Percentiles rank a stretch among this genome's conserved stretches.
Conservation (phyloP, 352 stramenopile species). For the Globisporangium camurandrum region DNA sequence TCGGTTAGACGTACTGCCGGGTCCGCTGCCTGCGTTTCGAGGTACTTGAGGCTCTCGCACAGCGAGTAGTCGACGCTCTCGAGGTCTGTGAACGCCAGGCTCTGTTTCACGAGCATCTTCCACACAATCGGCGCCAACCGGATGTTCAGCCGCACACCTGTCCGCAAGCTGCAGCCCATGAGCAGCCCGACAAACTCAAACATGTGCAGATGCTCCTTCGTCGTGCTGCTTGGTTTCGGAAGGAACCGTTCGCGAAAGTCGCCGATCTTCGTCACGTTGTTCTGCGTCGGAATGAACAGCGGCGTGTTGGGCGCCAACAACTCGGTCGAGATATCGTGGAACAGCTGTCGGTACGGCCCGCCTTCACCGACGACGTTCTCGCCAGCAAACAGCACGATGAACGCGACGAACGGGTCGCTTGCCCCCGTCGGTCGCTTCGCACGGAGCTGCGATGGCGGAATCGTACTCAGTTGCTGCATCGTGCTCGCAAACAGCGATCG, state of each 20-base stretch:
- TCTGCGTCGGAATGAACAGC: slow-evolving; percentile 68
- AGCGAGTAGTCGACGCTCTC: slow-evolving; percentile 21
- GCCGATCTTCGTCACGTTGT: slow-evolving; percentile 61
- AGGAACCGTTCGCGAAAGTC: slow-evolving; percentile 65
- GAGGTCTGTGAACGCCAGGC: slow-evolving; percentile 43
- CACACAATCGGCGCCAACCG: slow-evolving; percentile 65
- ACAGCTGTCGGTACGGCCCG: slow-evolving; percentile 71
- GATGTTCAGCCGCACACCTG: slow-evolving; percentile 63
- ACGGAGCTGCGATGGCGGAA: slow-evolving; percentile 40
- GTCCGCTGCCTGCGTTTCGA: slow-evolving; percentile 21
- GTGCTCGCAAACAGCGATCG: slow-evolving; percentile 64
- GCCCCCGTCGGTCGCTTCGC: slow-evolving; percentile 68
- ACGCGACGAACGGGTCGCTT: slow-evolving; percentile 75
- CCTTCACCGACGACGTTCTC: slow-evolving; percentile 79
- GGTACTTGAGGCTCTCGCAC: slow-evolving; percentile 44
- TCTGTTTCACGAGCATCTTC: slow-evolving; percentile 78
- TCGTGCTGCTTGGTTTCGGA: slow-evolving; percentile 46
- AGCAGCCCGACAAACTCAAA: slow-evolving; percentile 72
- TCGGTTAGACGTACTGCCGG: slow-evolving; percentile 16
- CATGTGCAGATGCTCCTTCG: slow-evolving; percentile 51
- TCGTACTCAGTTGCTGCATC: slow-evolving; percentile 40
- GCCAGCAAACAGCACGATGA: slow-evolving; percentile 68
- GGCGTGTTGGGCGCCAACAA: slow-evolving; percentile 36
- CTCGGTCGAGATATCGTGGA: slow-evolving; percentile 70
- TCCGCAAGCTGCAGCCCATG: slow-evolving; percentile 76